Evolutionary conservation across 345 rosid species (phyloP), one percentile per base, ranked within the genome.

Genomic region (Populus nigra): DNA sequence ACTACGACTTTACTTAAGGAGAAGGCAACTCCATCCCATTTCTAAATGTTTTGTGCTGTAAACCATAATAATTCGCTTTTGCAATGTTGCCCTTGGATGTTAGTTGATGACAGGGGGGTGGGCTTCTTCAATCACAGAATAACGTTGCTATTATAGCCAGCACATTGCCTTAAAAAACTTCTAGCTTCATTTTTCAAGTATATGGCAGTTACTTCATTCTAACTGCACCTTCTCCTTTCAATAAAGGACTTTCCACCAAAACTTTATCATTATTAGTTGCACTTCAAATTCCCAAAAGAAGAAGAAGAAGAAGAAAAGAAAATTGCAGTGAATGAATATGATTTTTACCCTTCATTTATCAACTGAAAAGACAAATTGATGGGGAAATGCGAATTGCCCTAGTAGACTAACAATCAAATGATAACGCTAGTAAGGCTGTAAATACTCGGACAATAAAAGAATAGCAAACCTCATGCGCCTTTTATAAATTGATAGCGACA

Each of bases 81-180:
- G 33, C 53, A 69, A 41, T 69, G 72, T 69, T 38, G 31, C 72
- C 71, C 27, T 41, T 41, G 22, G 72, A n/a, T 69, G 49, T 41
- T 3, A 17, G 20, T 41, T 41, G 72, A 41, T 43, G 20, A 13
- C 27, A 8, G 27, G 65, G 63, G 2, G 65, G 8, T 41, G 45
- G 8, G 31, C 35, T 69, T 69, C 33, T 43, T 69, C 16, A n/a
- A 69, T 59, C 50, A 39, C 39, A 69, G 29, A 11, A 39, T 41
- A 59, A 22, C 61, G 8, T 39, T 68, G 49, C n/a, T 38, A 20
- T 22, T 39, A n/a, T 12, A 20, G 15, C 16, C 16, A 68, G 71
- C 25, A 41, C 49, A 15, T 11, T 39, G 31, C 27, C 72, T 39
- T 69, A 23, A 35, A 68, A 71, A 49, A 23, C 15, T 10, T 23